Percentiles rank a stretch among this genome's conserved stretches.
phyloP scores from a whole-genome alignment of 257 asterid species.

The Agastache rugosa region DNA sequence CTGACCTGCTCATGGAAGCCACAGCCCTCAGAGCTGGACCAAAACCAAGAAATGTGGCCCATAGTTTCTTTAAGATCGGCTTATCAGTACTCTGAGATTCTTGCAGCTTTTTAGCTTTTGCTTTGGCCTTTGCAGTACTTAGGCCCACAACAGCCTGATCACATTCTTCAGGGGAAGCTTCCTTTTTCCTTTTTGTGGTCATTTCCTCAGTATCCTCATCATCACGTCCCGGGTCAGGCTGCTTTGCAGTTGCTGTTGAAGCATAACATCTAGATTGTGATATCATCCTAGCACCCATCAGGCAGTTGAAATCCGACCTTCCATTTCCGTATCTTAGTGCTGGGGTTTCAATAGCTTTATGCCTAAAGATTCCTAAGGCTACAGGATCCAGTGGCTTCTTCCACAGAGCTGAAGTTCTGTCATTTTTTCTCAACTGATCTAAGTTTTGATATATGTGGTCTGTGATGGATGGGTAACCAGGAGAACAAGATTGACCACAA shows the following conservation, averaged over 20 bases:
- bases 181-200: constrained; percentile 64
- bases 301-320: constrained; percentile 45
- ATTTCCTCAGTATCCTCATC: constrained; percentile 61
- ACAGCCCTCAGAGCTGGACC: constrained; percentile 82
- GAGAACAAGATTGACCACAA: constrained; percentile 43
- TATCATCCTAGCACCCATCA: constrained; percentile 47
- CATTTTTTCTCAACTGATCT: constrained; percentile 39
- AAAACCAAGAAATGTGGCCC: constrained; percentile 72
- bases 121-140: constrained; percentile 88
- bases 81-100: constrained; percentile 59
- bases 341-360: constrained; percentile 42
- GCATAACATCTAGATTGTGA: constrained; percentile 54
- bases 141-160: constrained; percentile 91
- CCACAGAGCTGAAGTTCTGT: constrained; percentile 37
- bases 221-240: constrained; percentile 67
- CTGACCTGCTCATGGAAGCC: constrained; percentile 86
- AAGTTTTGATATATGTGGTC: constrained; percentile 42
- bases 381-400: constrained; percentile 40
- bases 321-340: constrained; percentile 43
- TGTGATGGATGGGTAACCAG: constrained; percentile 46
- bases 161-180: constrained; percentile 93
- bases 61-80: constrained; percentile 55
- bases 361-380: constrained; percentile 41
- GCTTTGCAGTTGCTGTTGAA: constrained; percentile 72
- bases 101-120: constrained; percentile 70